Evolutionary conservation across 1,284 basidiomycete species (phyloP).

Genomic region (Leccinum pseudoinsigne): DNA sequence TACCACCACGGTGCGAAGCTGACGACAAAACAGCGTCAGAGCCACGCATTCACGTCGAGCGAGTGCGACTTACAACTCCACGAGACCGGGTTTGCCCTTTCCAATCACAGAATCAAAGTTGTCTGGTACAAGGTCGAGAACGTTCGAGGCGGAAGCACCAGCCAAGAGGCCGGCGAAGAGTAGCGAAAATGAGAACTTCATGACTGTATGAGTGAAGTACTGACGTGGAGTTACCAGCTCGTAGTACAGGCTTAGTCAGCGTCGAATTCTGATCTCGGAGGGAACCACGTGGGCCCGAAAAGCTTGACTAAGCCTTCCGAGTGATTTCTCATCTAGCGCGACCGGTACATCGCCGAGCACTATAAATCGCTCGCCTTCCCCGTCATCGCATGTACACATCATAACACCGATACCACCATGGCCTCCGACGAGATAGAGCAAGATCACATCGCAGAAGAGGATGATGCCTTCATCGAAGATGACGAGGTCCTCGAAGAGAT

Average conservation of each 20-base stretch:
- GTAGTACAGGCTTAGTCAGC: constrained; percentile 28
- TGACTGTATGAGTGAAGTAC: constrained; percentile 37
- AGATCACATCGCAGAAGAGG: constrained; percentile 38
- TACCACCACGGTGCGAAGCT: constrained; percentile 88
- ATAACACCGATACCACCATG: constrained; percentile 14
- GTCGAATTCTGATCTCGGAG: too few species aligned
- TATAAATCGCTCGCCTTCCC: neutral
- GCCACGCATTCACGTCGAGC: neutral
- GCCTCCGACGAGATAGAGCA: constrained; percentile 17
- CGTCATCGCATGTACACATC: neutral
- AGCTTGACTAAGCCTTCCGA: neutral
- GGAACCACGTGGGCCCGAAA: too few species aligned
- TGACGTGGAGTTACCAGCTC: constrained; percentile 30
- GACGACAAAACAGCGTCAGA: constrained; percentile 3
- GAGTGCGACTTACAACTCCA: constrained; percentile 78
- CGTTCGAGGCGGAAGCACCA: constrained; percentile 72
- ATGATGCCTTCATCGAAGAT: constrained; percentile 55
- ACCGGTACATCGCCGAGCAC: neutral
- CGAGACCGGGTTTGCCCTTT: constrained; percentile 77
- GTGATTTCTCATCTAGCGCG: constrained; percentile 27
- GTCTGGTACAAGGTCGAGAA: constrained; percentile 71
- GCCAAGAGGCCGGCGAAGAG: constrained; percentile 57
- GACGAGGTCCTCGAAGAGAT: constrained; percentile 68
- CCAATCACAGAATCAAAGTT: constrained; percentile 82
- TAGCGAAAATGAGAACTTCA: constrained; percentile 62